A percentile compares a stretch with the other conserved stretches of the same genome.
Evolutionary conservation across 2,329 filamentous ascomycete genomes (phyloP).

Genomic region (Zopfia rhizophila): DNA sequence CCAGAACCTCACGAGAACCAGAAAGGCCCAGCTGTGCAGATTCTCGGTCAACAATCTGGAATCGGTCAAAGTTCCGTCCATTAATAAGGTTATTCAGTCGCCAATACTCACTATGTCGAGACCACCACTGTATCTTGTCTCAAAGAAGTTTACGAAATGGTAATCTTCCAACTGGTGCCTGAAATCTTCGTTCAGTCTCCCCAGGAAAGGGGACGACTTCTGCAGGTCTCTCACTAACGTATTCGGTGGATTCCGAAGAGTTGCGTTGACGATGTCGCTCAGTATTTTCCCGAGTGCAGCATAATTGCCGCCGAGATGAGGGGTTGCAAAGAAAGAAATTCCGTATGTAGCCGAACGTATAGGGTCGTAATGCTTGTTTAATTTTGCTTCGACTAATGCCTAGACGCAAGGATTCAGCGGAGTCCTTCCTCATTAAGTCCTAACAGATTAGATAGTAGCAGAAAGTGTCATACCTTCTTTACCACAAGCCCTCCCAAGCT

Average conservation of each 20-base stretch:
- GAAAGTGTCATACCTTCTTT: slow-evolving; percentile 13
- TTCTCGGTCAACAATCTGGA: slow-evolving; percentile 12
- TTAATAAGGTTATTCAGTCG: neutral
- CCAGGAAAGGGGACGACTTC: slow-evolving; percentile 6
- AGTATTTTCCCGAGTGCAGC: slow-evolving; percentile 9
- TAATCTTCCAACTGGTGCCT: slow-evolving; percentile 17
- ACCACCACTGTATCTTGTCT: slow-evolving; percentile 9
- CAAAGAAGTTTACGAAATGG: slow-evolving; percentile 16
- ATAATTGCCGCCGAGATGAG: slow-evolving; percentile 14
- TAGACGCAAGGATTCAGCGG: no score
- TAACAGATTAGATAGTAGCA: slow-evolving; percentile 1
- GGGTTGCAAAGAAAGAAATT: slow-evolving; percentile 18
- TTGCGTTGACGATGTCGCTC: slow-evolving; percentile 6
- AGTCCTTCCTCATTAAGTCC: no score
- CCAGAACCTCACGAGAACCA: slow-evolving; percentile 6
- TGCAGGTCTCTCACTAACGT: slow-evolving; percentile 12
- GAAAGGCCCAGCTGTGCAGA: slow-evolving; percentile 14
- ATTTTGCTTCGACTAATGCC: slow-evolving; percentile 17
- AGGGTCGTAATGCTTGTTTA: slow-evolving; percentile 5
- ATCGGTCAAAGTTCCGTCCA: neutral
- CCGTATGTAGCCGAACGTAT: slow-evolving; percentile 12
- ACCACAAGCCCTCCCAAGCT: slow-evolving; percentile 18
- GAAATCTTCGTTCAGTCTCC: slow-evolving; percentile 14
- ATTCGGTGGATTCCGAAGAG: slow-evolving; percentile 4
- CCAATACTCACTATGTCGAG: slow-evolving; percentile 7